Conservation (phyloP, 1,284 basidiomycete genomes). For the Cryptococcus sp. region DNA sequence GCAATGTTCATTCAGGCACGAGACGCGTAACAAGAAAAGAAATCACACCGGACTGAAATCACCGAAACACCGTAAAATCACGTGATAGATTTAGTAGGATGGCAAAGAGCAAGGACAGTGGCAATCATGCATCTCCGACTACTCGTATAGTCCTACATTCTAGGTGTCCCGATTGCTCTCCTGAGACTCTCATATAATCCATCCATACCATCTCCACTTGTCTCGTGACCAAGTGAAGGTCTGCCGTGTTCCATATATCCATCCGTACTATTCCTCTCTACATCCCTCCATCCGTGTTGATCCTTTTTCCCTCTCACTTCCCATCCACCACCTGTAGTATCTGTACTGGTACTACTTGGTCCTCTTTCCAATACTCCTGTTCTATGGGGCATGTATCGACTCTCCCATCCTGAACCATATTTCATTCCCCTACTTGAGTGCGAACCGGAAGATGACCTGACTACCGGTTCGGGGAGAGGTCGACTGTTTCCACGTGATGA, state of each 20-base stretch:
- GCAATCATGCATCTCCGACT: no score
- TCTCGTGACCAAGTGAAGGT: not conserved
- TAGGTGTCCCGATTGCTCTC: conserved; percentile 6
- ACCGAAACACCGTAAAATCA: no score
- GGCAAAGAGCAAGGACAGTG: no score
- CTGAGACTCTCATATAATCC: conserved; percentile 11
- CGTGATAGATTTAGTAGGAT: no score
- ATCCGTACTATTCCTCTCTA: not conserved
- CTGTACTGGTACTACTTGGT: not conserved
- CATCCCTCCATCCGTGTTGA: not conserved
- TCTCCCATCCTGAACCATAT: not conserved
- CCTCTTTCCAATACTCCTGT: conserved; percentile 3
- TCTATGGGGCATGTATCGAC: not conserved
- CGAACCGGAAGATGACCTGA: not conserved
- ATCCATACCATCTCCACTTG: not conserved
- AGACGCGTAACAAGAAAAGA: no score
- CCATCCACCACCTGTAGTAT: not conserved
- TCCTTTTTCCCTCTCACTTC: not conserved
- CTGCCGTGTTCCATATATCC: not conserved
- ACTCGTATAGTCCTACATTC: no score
- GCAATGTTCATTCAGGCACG: no score
- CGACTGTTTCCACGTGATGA: not conserved
- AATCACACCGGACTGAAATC: no score
- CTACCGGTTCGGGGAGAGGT: not conserved
- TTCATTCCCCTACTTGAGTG: no score